Conservation (phyloP, 805 yeast genomes). For the Suhomyces xylopsoci region DNA sequence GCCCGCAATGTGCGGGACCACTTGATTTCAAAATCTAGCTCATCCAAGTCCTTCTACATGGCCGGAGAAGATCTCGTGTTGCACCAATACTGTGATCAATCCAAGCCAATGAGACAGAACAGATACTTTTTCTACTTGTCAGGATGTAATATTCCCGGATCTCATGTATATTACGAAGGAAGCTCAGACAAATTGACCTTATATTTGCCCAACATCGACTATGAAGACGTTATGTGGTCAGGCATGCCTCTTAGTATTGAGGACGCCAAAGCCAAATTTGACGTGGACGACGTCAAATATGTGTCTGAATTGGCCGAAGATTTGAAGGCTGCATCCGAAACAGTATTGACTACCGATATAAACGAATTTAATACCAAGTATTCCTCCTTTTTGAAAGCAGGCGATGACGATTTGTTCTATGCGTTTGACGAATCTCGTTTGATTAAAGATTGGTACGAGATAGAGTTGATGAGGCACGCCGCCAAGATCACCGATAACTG, state of each 20-base stretch:
- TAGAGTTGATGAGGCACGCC: slow-evolving; percentile 74
- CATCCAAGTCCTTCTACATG: slow-evolving; percentile 43
- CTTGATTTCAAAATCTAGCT: slow-evolving; percentile 23
- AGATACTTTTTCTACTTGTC: slow-evolving; percentile 84
- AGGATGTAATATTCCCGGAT: slow-evolving; percentile 80
- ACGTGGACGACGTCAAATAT: slow-evolving; percentile 79
- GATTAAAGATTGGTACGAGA: slow-evolving; percentile 80
- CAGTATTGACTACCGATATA: slow-evolving; percentile 53
- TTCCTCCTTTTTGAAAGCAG: slow-evolving; percentile 36
- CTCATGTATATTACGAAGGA: slow-evolving; percentile 60
- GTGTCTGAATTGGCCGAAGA: slow-evolving; percentile 45
- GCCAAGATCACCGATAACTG: slow-evolving; percentile 82
- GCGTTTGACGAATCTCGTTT: slow-evolving; percentile 87
- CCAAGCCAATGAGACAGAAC: slow-evolving; percentile 79
- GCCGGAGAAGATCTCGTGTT: slow-evolving; percentile 59
- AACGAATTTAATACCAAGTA: slow-evolving; percentile 43
- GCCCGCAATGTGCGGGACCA: slow-evolving; percentile 52
- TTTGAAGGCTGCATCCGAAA: slow-evolving; percentile 25
- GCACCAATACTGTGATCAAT: slow-evolving; percentile 76
- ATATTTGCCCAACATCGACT: slow-evolving; percentile 79
- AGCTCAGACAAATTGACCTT: slow-evolving; percentile 56
- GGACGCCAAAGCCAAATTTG: slow-evolving; percentile 63
- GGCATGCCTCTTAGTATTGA: slow-evolving; percentile 75
- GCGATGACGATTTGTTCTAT: slow-evolving; percentile 48
- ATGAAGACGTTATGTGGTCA: slow-evolving; percentile 94